Conservation (phyloP, 768 basidiomycete species). For the Tricholoma terreum region DNA sequence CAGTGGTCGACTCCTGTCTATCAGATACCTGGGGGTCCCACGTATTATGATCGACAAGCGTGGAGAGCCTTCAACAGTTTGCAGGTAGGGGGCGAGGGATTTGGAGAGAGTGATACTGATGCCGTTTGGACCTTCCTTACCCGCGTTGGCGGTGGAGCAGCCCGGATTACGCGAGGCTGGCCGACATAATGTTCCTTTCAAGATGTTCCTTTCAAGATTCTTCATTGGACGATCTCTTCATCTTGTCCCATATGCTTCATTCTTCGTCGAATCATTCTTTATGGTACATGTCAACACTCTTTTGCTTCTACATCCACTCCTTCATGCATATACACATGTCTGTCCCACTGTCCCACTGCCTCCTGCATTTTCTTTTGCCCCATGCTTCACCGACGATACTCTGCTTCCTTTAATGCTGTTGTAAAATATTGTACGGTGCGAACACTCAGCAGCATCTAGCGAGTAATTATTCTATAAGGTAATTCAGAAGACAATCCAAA, state of each 20-base stretch:
- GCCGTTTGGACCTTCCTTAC: slow-evolving; percentile 71
- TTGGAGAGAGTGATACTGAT: slow-evolving; percentile 53
- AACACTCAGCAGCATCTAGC: slow-evolving; percentile 21
- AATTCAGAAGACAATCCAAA: slow-evolving; percentile 7
- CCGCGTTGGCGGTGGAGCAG: slow-evolving; percentile 71
- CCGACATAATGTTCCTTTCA: slow-evolving; percentile 71
- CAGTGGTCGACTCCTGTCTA: slow-evolving; percentile 51
- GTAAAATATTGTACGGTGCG: slow-evolving; percentile 30
- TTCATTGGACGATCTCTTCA: not conserved
- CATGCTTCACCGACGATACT: not conserved
- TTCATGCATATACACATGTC: slow-evolving; percentile 1
- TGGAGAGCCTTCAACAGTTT: slow-evolving; percentile 80
- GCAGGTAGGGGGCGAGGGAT: slow-evolving; percentile 69
- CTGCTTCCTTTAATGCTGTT: slow-evolving; percentile 10
- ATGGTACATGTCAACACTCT: slow-evolving; percentile 3
- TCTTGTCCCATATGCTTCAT: slow-evolving; percentile 2
- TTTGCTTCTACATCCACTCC: slow-evolving; percentile 1
- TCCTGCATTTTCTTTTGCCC: not conserved
- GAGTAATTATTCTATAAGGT: slow-evolving; percentile 22
- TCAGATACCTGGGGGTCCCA: slow-evolving; percentile 60
- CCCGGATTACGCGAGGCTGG: slow-evolving; percentile 73
- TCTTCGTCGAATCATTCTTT: not conserved
- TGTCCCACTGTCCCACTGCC: not conserved
- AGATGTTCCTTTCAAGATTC: not conserved
- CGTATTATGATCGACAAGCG: slow-evolving; percentile 72